Conservation (phyloP, 2,329 filamentous ascomycete species). For the Colletotrichum limetticola region DNA sequence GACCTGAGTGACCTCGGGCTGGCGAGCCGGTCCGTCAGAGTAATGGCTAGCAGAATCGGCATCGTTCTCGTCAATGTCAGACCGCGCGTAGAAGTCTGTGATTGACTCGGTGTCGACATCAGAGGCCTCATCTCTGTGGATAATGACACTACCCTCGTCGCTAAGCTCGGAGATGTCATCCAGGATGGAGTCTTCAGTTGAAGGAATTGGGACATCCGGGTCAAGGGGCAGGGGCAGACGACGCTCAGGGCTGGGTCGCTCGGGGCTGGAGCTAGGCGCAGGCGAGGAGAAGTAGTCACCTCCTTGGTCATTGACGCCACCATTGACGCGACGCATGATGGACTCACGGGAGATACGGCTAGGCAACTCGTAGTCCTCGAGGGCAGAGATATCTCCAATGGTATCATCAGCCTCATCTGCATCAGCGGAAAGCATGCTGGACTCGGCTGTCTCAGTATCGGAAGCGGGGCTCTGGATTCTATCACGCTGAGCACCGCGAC, state of each 20-base stretch:
- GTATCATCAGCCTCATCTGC: slow-evolving; percentile 67
- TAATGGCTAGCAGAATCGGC: slow-evolving; percentile 68
- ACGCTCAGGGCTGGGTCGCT: slow-evolving; percentile 52
- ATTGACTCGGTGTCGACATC: slow-evolving; percentile 74
- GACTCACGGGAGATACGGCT: slow-evolving; percentile 92
- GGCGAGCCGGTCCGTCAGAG: slow-evolving; percentile 50
- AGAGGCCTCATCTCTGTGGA: slow-evolving; percentile 74
- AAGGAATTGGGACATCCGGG: slow-evolving; percentile 90
- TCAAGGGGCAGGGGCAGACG: slow-evolving; percentile 73
- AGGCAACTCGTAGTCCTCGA: slow-evolving; percentile 74
- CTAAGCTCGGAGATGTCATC: slow-evolving; percentile 47
- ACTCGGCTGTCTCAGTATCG: slow-evolving; percentile 48
- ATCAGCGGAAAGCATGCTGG: slow-evolving; percentile 41
- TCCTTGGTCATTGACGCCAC: slow-evolving; percentile 60
- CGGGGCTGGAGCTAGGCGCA: slow-evolving; percentile 66
- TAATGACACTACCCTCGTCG: slow-evolving; percentile 69
- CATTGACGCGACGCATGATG: slow-evolving; percentile 89
- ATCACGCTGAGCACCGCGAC: slow-evolving; percentile 67
- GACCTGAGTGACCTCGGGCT: slow-evolving; percentile 25
- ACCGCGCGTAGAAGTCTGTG: slow-evolving; percentile 71
- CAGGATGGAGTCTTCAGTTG: slow-evolving; percentile 77
- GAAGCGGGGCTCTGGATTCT: slow-evolving; percentile 56
- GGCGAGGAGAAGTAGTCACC: slow-evolving; percentile 74
- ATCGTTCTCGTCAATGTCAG: slow-evolving; percentile 60
- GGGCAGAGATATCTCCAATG: slow-evolving; percentile 67